Conservation (phyloP, 2,329 filamentous ascomycete genomes). For the Xenoacremonium recifei region DNA sequence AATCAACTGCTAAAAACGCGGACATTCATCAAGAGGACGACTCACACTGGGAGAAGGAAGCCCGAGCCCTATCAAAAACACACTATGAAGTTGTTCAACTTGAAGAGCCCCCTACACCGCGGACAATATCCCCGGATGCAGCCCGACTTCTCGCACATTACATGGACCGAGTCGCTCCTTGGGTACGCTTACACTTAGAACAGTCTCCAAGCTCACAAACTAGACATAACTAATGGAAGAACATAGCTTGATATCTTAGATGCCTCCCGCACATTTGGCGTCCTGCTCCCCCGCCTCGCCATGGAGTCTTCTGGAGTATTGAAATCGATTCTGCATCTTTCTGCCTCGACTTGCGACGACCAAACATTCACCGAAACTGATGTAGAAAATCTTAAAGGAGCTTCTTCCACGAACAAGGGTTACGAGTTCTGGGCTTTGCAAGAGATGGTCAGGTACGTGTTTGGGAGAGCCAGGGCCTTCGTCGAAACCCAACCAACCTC, state of each 20-base stretch:
- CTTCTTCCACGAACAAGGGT: no score
- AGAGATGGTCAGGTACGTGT: no score
- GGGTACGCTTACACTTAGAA: neutral
- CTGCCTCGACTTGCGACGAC: neutral
- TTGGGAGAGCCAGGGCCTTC: no score
- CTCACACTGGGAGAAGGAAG: no score
- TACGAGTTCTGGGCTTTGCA: no score
- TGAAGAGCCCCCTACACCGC: no score
- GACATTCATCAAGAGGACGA: no score
- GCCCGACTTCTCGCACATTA: slow-evolving; percentile 1
- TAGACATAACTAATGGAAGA: neutral
- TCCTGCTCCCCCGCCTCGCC: neutral
- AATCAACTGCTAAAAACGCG: neutral
- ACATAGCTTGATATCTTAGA: neutral
- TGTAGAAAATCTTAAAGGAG: no score
- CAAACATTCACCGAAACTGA: neutral
- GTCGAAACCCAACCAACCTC: no score
- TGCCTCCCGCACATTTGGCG: neutral
- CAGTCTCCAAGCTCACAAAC: neutral
- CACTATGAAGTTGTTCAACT: no score
- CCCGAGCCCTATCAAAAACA: no score
- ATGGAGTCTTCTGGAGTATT: neutral
- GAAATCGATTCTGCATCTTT: neutral
- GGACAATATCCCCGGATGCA: no score
- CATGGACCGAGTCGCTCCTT: neutral